Percentiles rank a stretch among this genome's conserved stretches.
These are phyloP conservation scores for Ophiostoma piceae DNA, from an alignment of 2,329 filamentous ascomycete genomes.

Conservation along the genomic window DNA sequence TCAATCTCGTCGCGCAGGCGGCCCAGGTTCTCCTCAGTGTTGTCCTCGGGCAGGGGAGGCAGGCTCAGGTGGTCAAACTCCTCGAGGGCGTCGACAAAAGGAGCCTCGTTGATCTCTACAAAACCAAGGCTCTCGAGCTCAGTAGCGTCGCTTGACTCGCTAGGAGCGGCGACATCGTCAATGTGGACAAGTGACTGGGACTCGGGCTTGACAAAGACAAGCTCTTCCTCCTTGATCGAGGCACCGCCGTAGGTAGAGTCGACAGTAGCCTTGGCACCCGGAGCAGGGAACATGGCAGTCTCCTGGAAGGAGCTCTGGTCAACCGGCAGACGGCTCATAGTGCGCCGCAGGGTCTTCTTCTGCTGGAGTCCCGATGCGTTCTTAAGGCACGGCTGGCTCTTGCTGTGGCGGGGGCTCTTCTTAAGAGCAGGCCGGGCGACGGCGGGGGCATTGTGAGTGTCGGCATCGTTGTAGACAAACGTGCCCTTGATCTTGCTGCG, in stretches of 20 bases:
- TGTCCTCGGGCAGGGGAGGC: slow-evolving; percentile 9
- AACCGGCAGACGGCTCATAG: slow-evolving; percentile 26
- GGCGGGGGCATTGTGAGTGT: not conserved
- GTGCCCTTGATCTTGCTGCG: slow-evolving; percentile 19
- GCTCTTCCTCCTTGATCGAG: not conserved
- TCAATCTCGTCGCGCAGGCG: slow-evolving; percentile 22
- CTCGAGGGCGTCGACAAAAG: slow-evolving; percentile 45
- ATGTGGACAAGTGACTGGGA: not conserved
- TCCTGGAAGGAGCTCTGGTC: slow-evolving; percentile 21
- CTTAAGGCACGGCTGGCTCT: slow-evolving; percentile 51
- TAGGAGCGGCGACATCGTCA: too few relatives aligned
- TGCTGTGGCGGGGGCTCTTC: slow-evolving; percentile 44
- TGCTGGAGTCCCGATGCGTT: slow-evolving; percentile 23
- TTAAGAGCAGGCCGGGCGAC: slow-evolving; percentile 15
- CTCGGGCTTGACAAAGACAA: not conserved
- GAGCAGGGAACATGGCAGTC: slow-evolving; percentile 17
- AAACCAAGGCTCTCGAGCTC: slow-evolving; percentile 27
- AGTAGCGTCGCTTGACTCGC: not conserved
- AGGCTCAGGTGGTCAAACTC: slow-evolving; percentile 30
- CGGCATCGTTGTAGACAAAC: slow-evolving; percentile 10
- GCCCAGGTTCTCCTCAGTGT: slow-evolving; percentile 12
- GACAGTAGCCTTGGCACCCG: not conserved
- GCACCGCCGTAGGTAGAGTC: not conserved
- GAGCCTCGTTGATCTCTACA: slow-evolving; percentile 38
- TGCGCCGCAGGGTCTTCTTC: slow-evolving; percentile 25